Conservation (phyloP, 2,329 filamentous ascomycete genomes). For the Aspergillus transmontanensis region DNA sequence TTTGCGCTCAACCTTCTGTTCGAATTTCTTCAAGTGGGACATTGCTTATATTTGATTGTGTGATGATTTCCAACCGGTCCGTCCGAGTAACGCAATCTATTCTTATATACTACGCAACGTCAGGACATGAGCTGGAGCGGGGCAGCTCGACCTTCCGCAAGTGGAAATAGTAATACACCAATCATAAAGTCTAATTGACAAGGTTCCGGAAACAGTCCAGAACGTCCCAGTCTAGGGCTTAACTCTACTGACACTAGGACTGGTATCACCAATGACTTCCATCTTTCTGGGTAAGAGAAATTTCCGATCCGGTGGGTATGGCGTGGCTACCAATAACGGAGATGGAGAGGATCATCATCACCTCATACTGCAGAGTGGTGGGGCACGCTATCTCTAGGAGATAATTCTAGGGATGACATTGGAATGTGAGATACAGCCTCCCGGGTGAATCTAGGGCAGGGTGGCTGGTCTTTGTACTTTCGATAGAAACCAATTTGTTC, state of each 20-base stretch:
- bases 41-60: neutral
- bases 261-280: neutral
- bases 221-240: neutral
- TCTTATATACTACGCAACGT: neutral
- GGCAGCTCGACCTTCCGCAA: neutral
- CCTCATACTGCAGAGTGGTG: neutral
- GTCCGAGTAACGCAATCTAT: neutral
- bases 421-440: neutral
- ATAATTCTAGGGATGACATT: neutral
- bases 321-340: neutral
- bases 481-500: neutral
- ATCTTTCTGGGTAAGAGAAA: neutral
- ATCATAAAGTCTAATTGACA: neutral
- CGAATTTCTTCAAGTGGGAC: neutral
- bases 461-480: neutral
- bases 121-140: neutral
- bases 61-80: neutral
- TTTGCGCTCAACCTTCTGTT: neutral
- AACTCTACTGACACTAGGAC: no score
- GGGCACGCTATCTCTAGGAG: neutral
- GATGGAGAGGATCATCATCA: neutral
- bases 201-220: neutral
- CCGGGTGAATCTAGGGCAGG: neutral
- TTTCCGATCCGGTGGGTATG: neutral
- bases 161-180: neutral